A percentile compares a stretch with the other conserved stretches of the same genome.
Evolutionary conservation across 2,329 filamentous ascomycete species (phyloP).

Genomic region (Phialophora macrospora): DNA sequence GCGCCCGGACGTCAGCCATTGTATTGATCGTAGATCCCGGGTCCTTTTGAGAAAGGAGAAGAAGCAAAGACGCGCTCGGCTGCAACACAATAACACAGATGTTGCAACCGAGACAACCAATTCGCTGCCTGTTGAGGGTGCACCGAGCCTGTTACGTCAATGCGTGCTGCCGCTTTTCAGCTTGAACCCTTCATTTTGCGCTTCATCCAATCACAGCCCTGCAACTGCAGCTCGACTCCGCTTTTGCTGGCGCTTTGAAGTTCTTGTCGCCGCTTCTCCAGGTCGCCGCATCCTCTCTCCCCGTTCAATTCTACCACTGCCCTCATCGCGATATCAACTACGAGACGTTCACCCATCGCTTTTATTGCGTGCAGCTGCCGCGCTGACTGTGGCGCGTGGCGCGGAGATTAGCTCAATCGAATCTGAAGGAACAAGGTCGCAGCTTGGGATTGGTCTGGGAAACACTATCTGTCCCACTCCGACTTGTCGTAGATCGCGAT

Average conservation of each 20-base stretch:
- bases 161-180: conserved; percentile 2
- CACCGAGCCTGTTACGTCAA: conserved; percentile 5
- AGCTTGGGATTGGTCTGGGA: conserved; percentile 28
- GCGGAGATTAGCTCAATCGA: conserved; percentile 23
- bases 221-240: background rate
- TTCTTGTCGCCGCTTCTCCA: conserved; percentile 1
- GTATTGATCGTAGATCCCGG: background rate
- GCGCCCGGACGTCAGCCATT: conserved; percentile 80
- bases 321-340: background rate
- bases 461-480: conserved; percentile 19
- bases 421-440: conserved; percentile 12
- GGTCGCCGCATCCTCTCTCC: conserved; percentile 6
- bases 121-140: background rate
- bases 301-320: conserved; percentile 2
- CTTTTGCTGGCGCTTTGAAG: conserved; percentile 4
- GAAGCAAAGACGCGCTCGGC: background rate
- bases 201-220: conserved; percentile 1
- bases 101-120: background rate
- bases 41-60: background rate
- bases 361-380: conserved; percentile 4
- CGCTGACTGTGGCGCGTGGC: conserved; percentile 9
- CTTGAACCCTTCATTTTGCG: background rate
- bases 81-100: background rate
- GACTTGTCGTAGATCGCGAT: conserved; percentile 37
- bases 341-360: background rate